A percentile compares a stretch with the other conserved stretches of the same genome.
These are phyloP conservation scores for Trametes punicea DNA, from an alignment of 768 basidiomycete species.

Conservation along the genomic window DNA sequence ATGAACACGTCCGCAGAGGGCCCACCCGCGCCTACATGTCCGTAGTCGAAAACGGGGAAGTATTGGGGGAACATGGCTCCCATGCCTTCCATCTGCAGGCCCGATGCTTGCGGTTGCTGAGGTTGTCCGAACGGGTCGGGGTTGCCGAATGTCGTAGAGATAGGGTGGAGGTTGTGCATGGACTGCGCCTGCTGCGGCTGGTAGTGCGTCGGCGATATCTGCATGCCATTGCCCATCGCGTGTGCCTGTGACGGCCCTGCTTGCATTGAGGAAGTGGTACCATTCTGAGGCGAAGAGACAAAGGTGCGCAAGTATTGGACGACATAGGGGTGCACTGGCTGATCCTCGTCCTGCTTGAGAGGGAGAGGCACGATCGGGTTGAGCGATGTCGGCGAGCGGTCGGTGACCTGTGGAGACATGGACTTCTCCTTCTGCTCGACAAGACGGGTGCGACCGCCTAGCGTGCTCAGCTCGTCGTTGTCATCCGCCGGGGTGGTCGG, in stretches of 20 bases:
- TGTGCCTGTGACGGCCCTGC: constrained; percentile 14
- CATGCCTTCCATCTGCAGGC: constrained; percentile 23
- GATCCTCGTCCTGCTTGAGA: constrained; percentile 45
- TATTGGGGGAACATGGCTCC: constrained; percentile 54
- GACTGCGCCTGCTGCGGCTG: constrained; percentile 22
- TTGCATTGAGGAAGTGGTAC: constrained; percentile 26
- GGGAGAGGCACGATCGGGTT: constrained; percentile 75
- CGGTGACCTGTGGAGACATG: constrained; percentile 34
- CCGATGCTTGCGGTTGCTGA: constrained; percentile 9
- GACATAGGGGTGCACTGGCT: constrained; percentile 58
- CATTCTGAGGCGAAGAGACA: constrained; percentile 29
- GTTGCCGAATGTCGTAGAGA: constrained; percentile 15
- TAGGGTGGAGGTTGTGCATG: constrained; percentile 17
- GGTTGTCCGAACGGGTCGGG: not conserved
- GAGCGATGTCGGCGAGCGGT: constrained; percentile 66
- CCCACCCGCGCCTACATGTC: constrained; percentile 30
- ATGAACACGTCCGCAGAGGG: constrained; percentile 26
- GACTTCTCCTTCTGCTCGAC: constrained; percentile 46
- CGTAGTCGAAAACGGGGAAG: constrained; percentile 76
- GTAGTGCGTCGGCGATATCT: constrained; percentile 14
- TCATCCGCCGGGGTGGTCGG: constrained; percentile 52
- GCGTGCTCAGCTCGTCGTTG: constrained; percentile 54
- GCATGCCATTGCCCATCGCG: constrained; percentile 32
- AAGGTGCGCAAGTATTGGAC: constrained; percentile 71
- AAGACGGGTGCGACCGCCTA: constrained; percentile 62